phyloP scores from a whole-genome alignment of 129 eudicot genomes.

The Escallonia herrerae region DNA sequence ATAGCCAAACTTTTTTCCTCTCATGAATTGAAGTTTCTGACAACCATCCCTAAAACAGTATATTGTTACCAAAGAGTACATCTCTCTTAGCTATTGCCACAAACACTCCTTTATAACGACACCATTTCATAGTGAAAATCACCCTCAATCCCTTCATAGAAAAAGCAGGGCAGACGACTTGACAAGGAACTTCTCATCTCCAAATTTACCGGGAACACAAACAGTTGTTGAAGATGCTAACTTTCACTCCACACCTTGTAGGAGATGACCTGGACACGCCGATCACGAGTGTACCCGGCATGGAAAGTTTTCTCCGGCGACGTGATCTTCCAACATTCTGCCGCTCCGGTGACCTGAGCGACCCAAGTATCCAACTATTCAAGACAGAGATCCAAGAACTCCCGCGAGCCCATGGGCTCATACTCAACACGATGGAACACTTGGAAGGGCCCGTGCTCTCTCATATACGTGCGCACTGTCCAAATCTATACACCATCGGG shows the following conservation, averaged over 20 bases:
- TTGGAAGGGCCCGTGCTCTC: conserved; percentile 28
- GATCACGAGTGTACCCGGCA: conserved; percentile 37
- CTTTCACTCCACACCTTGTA: not conserved
- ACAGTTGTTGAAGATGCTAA: too few relatives aligned
- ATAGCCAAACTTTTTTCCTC: too few relatives aligned
- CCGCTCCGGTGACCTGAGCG: conserved; percentile 5
- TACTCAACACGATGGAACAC: conserved; percentile 34
- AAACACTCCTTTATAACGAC: too few relatives aligned
- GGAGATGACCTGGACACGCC: conserved; percentile 37
- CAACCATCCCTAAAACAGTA: too few relatives aligned
- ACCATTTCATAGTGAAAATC: too few relatives aligned
- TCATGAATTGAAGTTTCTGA: too few relatives aligned
- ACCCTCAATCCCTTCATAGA: too few relatives aligned
- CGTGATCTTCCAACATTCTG: conserved; percentile 56
- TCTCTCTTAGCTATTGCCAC: too few relatives aligned
- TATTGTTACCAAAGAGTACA: too few relatives aligned
- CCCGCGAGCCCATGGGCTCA: conserved; percentile 18
- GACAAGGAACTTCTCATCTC: too few relatives aligned
- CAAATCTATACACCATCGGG: conserved; percentile 15
- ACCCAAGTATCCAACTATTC: not conserved
- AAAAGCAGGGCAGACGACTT: too few relatives aligned
- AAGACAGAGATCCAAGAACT: not conserved
- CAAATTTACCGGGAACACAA: too few relatives aligned
- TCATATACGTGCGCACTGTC: conserved; percentile 10
- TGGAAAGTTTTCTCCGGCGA: conserved; percentile 42